A percentile compares a stretch with the other conserved stretches of the same genome.
Evolutionary conservation across 345 rosid species (phyloP).

Genomic region (Pugionium dolabratum): DNA sequence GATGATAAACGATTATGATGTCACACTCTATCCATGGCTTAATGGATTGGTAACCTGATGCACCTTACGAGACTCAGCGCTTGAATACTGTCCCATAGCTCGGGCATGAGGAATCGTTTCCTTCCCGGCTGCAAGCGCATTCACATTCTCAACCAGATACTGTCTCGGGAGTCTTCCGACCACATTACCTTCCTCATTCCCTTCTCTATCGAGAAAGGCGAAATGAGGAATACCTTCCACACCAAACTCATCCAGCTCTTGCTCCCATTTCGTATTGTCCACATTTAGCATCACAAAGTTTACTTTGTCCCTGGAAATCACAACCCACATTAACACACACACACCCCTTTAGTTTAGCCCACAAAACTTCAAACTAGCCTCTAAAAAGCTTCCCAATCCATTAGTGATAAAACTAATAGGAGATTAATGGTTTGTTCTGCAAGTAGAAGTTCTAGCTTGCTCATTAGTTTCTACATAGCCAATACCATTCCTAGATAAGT

Average conservation of each 20-base stretch:
- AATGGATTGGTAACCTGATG: slow-evolving; percentile 81
- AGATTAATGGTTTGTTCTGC: neutral
- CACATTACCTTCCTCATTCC: slow-evolving; percentile 92
- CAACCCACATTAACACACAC: slow-evolving; percentile 1
- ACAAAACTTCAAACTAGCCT: neutral
- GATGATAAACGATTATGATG: neutral
- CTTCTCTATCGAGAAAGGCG: slow-evolving; percentile 74
- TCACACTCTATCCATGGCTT: slow-evolving; percentile 70
- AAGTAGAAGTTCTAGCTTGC: slow-evolving; percentile 11
- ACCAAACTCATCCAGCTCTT: slow-evolving; percentile 95
- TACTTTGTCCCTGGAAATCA: slow-evolving; percentile 62
- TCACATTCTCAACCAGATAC: slow-evolving; percentile 78
- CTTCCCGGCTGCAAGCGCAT: slow-evolving; percentile 75
- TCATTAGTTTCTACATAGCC: neutral
- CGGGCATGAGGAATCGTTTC: slow-evolving; percentile 80
- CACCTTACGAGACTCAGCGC: slow-evolving; percentile 66
- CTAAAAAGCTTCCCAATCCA: neutral
- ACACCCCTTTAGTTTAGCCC: neutral
- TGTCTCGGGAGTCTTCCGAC: slow-evolving; percentile 88
- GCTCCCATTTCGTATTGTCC: slow-evolving; percentile 96
- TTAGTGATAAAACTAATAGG: neutral
- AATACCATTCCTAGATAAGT: neutral
- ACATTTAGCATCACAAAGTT: slow-evolving; percentile 97
- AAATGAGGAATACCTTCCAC: slow-evolving; percentile 97
- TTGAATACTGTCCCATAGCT: slow-evolving; percentile 77